These are phyloP conservation scores for Trametes villosa DNA, from an alignment of 768 basidiomycete genomes.

Conservation along the genomic window DNA sequence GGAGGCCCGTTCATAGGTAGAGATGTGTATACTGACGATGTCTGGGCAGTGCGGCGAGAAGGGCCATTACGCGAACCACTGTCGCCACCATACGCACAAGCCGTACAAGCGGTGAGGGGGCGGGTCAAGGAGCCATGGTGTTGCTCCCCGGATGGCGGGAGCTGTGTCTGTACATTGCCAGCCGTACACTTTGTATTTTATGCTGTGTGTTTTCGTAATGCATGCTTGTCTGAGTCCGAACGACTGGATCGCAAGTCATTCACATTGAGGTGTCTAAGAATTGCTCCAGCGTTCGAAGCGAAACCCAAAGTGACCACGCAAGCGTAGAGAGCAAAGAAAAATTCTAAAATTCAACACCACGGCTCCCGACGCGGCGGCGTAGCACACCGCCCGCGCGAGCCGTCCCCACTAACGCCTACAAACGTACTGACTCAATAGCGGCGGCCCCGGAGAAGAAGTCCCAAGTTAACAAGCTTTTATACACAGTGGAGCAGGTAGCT, in stretches of 20 bases:
- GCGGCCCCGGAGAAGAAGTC: neutral
- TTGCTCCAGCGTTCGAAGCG: too few species aligned
- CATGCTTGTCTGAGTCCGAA: too few species aligned
- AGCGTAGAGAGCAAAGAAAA: too few species aligned
- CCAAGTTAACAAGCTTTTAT: slow-evolving; percentile 3
- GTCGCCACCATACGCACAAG: slow-evolving; percentile 80
- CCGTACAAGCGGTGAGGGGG: slow-evolving; percentile 23
- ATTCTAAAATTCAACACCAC: too few species aligned
- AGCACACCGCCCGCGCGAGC: neutral
- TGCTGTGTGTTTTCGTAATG: neutral
- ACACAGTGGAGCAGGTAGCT: slow-evolving; percentile 1
- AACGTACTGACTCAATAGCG: neutral
- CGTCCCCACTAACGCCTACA: neutral
- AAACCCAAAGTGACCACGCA: too few species aligned
- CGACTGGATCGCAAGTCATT: too few species aligned
- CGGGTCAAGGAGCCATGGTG: neutral
- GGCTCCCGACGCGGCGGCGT: too few species aligned
- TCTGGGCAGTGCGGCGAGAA: slow-evolving; percentile 77
- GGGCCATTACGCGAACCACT: slow-evolving; percentile 95
- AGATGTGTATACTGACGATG: slow-evolving; percentile 2
- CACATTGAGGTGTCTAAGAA: too few species aligned
- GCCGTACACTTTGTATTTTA: neutral
- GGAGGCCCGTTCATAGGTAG: neutral
- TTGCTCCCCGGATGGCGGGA: neutral
- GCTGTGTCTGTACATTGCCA: neutral